Base-by-base conservation (phyloP, 1,284 basidiomycete species). In the Boletus hoseneyae region DNA sequence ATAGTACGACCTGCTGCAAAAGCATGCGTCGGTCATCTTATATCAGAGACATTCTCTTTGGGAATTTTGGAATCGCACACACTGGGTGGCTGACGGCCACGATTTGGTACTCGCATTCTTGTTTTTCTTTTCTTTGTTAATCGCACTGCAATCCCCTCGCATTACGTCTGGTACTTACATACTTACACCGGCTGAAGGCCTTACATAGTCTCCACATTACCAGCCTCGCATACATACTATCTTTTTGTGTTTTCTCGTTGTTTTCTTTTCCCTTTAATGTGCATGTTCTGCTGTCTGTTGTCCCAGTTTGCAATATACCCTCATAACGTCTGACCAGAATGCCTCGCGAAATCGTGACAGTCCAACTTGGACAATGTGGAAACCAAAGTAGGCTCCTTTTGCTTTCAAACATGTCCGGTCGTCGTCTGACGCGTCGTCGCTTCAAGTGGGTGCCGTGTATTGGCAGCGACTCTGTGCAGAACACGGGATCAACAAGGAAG, bases 401-500 rank as follows among this genome's bases (percentile, higher is more conserved):
- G 16, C 51, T 56, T 50, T 48, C 50, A 10, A 34, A 15, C 39
- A 60, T 58, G 25, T 33, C 19, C 25, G 7, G 13, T 18, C 9
- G 27, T 38, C 19, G n/a, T 44, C 48, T 53, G 18, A 60, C 50
- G 13, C 25, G 15, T 23, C 21, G 23, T 7, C 6, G 23, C 23
- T 25, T 11, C 16, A 32, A 58, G 90, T 93, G 85, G 89, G 89
- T 46, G 85, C 90, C 50, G 87, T 91, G 57, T 97, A 90, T 73
- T 97, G 93, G 94, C 93, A 96, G 61, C 87, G 93, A 48, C 81
- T 97, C 21, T 97, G 95, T 60, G 90, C 91, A 16, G 94, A 97
- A 71, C 94, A 97, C 66, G 95, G 95, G 21, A 97, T 97, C 73
- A 93, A 83, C 66, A 88, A 88, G 48, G 89, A 93, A 60, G 94